Evolutionary conservation across 192 early-diverging fungal genomes (phyloP).

Genomic region (Thoreauomyces humboldtii): DNA sequence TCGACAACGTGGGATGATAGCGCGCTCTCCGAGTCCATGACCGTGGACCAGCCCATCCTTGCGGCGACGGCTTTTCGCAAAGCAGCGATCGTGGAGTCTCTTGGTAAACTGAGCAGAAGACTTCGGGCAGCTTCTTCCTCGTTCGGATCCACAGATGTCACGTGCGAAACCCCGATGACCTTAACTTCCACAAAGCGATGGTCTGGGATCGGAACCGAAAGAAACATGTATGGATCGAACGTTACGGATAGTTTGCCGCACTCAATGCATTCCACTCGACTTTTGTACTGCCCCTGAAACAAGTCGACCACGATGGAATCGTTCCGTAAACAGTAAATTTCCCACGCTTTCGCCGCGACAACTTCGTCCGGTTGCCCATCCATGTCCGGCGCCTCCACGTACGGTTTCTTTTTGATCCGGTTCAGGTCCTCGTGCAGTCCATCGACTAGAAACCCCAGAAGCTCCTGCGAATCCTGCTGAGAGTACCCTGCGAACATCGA

Average conservation of each 20-base stretch:
- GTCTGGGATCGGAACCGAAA: conserved; percentile 75
- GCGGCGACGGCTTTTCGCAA: conserved; percentile 63
- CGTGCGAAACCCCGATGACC: conserved; percentile 16
- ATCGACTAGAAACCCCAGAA: conserved; percentile 76
- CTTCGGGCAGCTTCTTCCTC: conserved; percentile 19
- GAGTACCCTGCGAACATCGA: conserved; percentile 67
- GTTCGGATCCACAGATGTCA: not conserved
- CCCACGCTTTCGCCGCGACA: conserved; percentile 72
- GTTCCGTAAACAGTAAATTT: conserved; percentile 70
- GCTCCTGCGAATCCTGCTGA: conserved; percentile 85
- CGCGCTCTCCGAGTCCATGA: too few relatives aligned
- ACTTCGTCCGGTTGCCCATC: conserved; percentile 62
- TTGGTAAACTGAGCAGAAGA: conserved; percentile 49
- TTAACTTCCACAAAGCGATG: conserved; percentile 51
- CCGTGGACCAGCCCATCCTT: conserved; percentile 45
- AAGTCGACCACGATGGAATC: conserved; percentile 76
- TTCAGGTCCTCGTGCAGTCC: conserved; percentile 88
- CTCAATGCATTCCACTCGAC: conserved; percentile 53
- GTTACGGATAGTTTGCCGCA: conserved; percentile 64
- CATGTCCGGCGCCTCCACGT: conserved; percentile 75
- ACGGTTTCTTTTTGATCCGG: conserved; percentile 74
- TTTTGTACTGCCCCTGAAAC: conserved; percentile 73
- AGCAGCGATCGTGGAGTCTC: conserved; percentile 60
- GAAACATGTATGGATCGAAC: conserved; percentile 81
- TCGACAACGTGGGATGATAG: too few relatives aligned